Base-by-base conservation (phyloP, 2,329 filamentous ascomycete species). In the Aspergillus bombycis region DNA sequence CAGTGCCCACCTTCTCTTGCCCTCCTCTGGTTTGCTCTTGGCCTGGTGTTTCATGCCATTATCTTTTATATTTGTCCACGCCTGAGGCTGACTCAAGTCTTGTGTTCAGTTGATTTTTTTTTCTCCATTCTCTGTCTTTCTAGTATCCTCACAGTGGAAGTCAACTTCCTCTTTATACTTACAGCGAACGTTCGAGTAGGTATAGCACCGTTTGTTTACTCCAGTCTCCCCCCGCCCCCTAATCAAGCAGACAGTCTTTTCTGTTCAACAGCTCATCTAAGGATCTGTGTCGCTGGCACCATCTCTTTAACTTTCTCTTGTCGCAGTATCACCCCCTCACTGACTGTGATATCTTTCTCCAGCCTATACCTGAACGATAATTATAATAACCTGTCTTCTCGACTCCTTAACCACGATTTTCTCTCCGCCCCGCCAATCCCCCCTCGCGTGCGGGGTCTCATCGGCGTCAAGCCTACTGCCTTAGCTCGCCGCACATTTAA, bases 401-500 rank as follows among this genome's bases (percentile, higher is more conserved):
- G 21, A 34, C 28, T 55, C 14, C 23, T 26, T 4, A 14, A 41
- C 12, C n/a, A 38, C 32, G 26, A 55, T 26, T 54, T 53, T 21
- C 16, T 23, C 45, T 41, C 55, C 41, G 62, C 63, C 66, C 62
- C 63, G 60, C 61, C 48, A 62, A 62, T 32, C 61, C 56, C 54
- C 59, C 57, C 64, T 68, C 60, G 67, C 70, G 68, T 71, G 70
- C 70, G 70, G 70, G 70, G 70, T 65, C 57, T 62, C 41, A 55
- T 68, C 64, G 61, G 61, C 62, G 62, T 63, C 60, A 53, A 53
- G 50, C 60, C 58, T 61, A 60, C 58, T 56, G 59, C 57, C 58
- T 62, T 50, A 70, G 63, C 63, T 62, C 65, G 67, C 67, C 66
- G 64, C 68, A 66, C 62, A 67, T 56, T 55, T 45, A 57, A 36